Evolutionary conservation across 2,329 filamentous ascomycete species (phyloP).

Genomic region (Colletotrichum abscissum): DNA sequence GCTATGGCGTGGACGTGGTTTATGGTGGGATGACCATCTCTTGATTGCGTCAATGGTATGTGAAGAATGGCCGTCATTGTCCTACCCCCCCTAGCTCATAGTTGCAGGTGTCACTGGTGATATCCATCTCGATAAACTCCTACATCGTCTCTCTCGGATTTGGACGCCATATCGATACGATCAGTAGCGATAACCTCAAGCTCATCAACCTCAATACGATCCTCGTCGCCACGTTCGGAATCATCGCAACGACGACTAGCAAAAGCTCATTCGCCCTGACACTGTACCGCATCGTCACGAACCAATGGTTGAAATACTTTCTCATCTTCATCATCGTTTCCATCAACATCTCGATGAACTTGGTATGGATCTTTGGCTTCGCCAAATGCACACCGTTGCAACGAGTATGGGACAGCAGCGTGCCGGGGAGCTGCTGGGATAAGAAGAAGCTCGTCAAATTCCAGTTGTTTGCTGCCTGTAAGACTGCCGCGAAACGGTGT

Average conservation of each 20-base stretch:
- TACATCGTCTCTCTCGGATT: slow-evolving; percentile 45
- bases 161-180: slow-evolving; percentile 37
- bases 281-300: slow-evolving; percentile 39
- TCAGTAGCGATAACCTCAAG: slow-evolving; percentile 35
- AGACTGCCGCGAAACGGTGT: not conserved
- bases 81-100: not conserved
- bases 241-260: slow-evolving; percentile 38
- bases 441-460: slow-evolving; percentile 39
- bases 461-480: slow-evolving; percentile 47
- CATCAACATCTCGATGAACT: slow-evolving; percentile 38
- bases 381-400: slow-evolving; percentile 45
- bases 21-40: slow-evolving; percentile 52
- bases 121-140: slow-evolving; percentile 45
- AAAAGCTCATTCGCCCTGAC: slow-evolving; percentile 40
- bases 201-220: slow-evolving; percentile 38
- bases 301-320: slow-evolving; percentile 40
- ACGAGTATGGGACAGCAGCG: slow-evolving; percentile 41
- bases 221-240: slow-evolving; percentile 38
- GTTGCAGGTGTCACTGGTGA: slow-evolving; percentile 33
- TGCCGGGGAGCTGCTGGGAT: slow-evolving; percentile 46
- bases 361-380: slow-evolving; percentile 48
- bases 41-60: slow-evolving; percentile 49
- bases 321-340: slow-evolving; percentile 42
- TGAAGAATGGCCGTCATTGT: not conserved
- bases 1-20: slow-evolving; percentile 44